A percentile compares a stretch with the other conserved stretches of the same genome.
Conservation (phyloP, 1,139 yeast species). For the Pichia sp. region DNA sequence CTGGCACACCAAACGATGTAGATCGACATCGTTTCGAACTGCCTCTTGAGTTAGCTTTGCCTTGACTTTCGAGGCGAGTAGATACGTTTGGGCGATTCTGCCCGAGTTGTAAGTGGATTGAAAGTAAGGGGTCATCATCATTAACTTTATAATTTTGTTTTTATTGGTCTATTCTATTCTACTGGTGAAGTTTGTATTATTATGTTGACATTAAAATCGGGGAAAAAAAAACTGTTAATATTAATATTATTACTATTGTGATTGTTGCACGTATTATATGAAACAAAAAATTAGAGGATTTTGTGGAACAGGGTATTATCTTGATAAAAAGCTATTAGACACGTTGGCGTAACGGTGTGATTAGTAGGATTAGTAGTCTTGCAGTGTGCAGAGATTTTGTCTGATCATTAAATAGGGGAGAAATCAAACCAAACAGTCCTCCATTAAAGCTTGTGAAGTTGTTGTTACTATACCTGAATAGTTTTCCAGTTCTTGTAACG, state of each 20-base stretch:
- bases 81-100: conserved; percentile 38
- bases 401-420: neutral
- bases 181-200: neutral
- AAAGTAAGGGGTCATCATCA: conserved; percentile 4
- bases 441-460: conserved; percentile 16
- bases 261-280: no score
- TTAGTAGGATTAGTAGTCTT: neutral
- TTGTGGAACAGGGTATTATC: no score
- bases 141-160: neutral
- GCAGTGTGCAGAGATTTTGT: neutral
- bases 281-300: no score
- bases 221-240: neutral
- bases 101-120: conserved; percentile 10
- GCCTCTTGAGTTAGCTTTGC: conserved; percentile 66
- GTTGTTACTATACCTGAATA: conserved; percentile 13
- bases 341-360: neutral
- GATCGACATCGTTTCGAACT: conserved; percentile 51
- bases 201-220: neutral
- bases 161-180: neutral
- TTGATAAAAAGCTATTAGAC: neutral
- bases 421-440: conserved; percentile 22
- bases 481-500: conserved; percentile 16
- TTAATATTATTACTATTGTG: neutral
- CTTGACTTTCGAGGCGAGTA: conserved; percentile 66
- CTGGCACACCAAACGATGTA: conserved; percentile 64